These are phyloP conservation scores for Monocercomonoides exilis DNA, from an alignment of 78 protist genomes.

Conservation along the genomic window DNA sequence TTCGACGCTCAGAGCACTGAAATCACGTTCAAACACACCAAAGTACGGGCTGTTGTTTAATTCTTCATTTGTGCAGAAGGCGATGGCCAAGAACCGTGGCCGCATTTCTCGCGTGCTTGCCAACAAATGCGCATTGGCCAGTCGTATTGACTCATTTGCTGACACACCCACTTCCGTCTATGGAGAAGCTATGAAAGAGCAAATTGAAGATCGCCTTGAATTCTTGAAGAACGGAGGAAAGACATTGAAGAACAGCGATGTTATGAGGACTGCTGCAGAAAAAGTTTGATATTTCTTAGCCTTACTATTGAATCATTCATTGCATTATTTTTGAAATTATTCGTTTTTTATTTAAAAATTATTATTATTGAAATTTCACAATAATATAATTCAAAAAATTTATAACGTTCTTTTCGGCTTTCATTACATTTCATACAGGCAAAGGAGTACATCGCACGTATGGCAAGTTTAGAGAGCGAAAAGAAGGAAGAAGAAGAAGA, in stretches of 20 bases:
- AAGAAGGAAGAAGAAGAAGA: conserved; percentile 1
- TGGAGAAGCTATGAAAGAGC: conserved; percentile 72
- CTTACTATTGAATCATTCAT: background rate
- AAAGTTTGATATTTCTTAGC: background rate
- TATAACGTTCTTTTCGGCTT: background rate
- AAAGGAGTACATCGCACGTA: background rate
- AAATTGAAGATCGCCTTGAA: conserved; percentile 81
- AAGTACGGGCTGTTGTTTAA: conserved; percentile 96
- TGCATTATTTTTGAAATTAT: too few relatives aligned
- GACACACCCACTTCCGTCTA: conserved; percentile 43
- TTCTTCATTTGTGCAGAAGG: conserved; percentile 74
- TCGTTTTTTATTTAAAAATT: too few relatives aligned
- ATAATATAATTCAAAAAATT: conserved; percentile 39
- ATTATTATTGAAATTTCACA: too few relatives aligned
- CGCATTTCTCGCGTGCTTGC: conserved; percentile 94
- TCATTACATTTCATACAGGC: background rate
- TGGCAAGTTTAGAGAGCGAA: background rate
- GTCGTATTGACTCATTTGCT: conserved; percentile 86
- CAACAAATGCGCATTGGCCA: conserved; percentile 87
- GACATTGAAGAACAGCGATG: conserved; percentile 75
- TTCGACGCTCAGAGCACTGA: conserved; percentile 87
- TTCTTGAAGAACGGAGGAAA: conserved; percentile 60
- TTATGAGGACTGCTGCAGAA: conserved; percentile 56
- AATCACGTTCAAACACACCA: conserved; percentile 80
- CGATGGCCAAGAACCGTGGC: conserved; percentile 85